Conservation (phyloP, 345 rosid species). For the Pugionium dolabratum region DNA sequence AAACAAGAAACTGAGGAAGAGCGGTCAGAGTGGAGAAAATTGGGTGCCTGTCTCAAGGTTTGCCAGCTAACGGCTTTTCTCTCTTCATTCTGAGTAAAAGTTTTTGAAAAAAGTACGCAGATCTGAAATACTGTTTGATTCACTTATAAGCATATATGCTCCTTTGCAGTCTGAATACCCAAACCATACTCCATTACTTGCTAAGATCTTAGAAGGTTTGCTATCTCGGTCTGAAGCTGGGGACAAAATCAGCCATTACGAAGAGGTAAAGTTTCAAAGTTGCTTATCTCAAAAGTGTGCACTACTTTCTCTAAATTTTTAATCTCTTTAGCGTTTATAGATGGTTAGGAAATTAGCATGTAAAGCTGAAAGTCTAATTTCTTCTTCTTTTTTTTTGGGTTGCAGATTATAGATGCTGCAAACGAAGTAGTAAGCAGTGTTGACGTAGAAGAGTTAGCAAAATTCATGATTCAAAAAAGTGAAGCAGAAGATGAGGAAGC, state of each 20-base stretch:
- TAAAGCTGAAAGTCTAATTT: neutral
- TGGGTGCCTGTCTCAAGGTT: constrained; percentile 73
- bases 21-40: constrained; percentile 69
- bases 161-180: constrained; percentile 81
- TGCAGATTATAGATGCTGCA: constrained; percentile 76
- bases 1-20: constrained; percentile 82
- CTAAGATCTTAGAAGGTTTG: constrained; percentile 81
- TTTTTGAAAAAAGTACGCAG: constrained; percentile 4
- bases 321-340: constrained; percentile 16
- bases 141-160: constrained; percentile 23
- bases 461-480: constrained; percentile 59
- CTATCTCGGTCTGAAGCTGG: constrained; percentile 58
- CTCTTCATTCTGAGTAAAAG: neutral
- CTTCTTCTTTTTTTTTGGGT: constrained; percentile 19
- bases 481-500: constrained; percentile 94
- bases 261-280: constrained; percentile 56
- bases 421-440: constrained; percentile 75
- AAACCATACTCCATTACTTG: constrained; percentile 70
- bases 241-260: constrained; percentile 62
- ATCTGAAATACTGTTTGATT: constrained; percentile 30
- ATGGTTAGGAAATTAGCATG: neutral
- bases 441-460: constrained; percentile 75
- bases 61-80: constrained; percentile 17
- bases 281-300: constrained; percentile 9
- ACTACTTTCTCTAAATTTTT: constrained; percentile 1